Evolutionary conservation across 768 basidiomycete genomes (phyloP).

Genomic region (Lactarius tabidus): DNA sequence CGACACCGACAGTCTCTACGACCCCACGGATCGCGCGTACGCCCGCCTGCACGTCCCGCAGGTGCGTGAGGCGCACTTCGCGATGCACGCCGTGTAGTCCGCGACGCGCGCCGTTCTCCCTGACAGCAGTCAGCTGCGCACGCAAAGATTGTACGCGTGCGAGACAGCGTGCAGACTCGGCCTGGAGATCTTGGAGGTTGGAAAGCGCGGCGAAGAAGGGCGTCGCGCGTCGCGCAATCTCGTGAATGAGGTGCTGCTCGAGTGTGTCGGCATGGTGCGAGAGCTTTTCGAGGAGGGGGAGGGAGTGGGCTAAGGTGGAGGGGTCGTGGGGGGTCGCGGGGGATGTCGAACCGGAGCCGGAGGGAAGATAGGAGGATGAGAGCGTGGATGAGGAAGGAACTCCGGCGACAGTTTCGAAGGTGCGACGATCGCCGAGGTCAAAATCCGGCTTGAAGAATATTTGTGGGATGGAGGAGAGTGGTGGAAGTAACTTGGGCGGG

Average conservation of each 20-base stretch:
- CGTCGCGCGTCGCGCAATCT: slow-evolving; percentile 84
- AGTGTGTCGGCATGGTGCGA: slow-evolving; percentile 91
- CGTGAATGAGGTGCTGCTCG: slow-evolving; percentile 90
- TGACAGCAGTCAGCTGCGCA: slow-evolving; percentile 65
- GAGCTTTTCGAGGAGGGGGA: slow-evolving; percentile 81
- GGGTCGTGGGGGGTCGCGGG: slow-evolving; percentile 45
- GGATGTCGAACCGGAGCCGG: slow-evolving; percentile 20
- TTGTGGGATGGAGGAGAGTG: slow-evolving; percentile 69
- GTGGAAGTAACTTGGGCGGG: slow-evolving; percentile 48
- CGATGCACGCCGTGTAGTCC: slow-evolving; percentile 72
- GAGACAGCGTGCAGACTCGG: slow-evolving; percentile 82
- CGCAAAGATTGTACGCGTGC: slow-evolving; percentile 71
- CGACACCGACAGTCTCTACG: slow-evolving; percentile 71
- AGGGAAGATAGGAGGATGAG: slow-evolving; percentile 2
- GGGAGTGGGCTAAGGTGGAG: slow-evolving; percentile 57
- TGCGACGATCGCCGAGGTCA: slow-evolving; percentile 74
- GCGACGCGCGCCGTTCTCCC: slow-evolving; percentile 69
- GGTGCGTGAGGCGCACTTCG: slow-evolving; percentile 56
- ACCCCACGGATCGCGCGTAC: slow-evolving; percentile 64
- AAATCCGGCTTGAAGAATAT: slow-evolving; percentile 80
- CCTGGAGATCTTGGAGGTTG: slow-evolving; percentile 89
- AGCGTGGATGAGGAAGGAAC: slow-evolving; percentile 4
- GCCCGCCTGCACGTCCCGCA: slow-evolving; percentile 58
- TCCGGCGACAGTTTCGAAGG: slow-evolving; percentile 74
- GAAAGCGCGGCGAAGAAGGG: slow-evolving; percentile 96